Evolutionary conservation across 2,329 filamentous ascomycete species (phyloP), one percentile per base, ranked within the genome.

Genomic region (Nannizziopsis arthrosporioides): DNA sequence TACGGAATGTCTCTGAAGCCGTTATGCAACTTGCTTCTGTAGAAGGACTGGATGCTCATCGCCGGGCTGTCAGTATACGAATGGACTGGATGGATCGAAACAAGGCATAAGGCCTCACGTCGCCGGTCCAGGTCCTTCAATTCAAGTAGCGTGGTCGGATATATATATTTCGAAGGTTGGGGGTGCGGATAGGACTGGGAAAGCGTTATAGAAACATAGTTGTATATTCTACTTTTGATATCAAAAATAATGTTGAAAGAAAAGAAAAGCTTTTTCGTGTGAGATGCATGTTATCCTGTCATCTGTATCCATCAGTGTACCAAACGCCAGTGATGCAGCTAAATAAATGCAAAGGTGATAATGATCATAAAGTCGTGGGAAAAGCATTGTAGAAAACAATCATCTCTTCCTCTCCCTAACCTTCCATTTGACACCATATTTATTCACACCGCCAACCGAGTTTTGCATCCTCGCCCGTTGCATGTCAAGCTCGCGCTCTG

Each of bases 1-100:
- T 98, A 53, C 76, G 77, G 57, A 92, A 93, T 59, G 84, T 98
- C 2, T 87, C 90, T 31, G 72, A 74, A 46, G 88, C 92, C 3
- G 92, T 98, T 45, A 95, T 96, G 87, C 84, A 90, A 66, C 74
- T 98, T 42, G 92, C 92, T 18, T 85, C 85, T 61, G 89, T 96
- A 1, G 92, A 98, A 67, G 86, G 93, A 63, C 73, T 98, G 27
- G 90, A 98, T 65, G 92, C 92, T 46, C 92, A 98, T 72, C 80
- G 87, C 62, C 74, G 81, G 53, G 82, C 82, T 11, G 81, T 86
- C 37, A 77, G 76, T 60, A 74, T 86, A 45, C 70, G 82, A 44
- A 49, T 53, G 22, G 54, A 51, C 15, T 44, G 35, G 27, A 52
- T 56, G 19, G 42, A 54, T 40, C 37, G 38, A 7, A 22, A 51